Evolutionary conservation across 75 land plant species (phyloP), one percentile per base, ranked within the genome.

Genomic region (Picea sitchensis): DNA sequence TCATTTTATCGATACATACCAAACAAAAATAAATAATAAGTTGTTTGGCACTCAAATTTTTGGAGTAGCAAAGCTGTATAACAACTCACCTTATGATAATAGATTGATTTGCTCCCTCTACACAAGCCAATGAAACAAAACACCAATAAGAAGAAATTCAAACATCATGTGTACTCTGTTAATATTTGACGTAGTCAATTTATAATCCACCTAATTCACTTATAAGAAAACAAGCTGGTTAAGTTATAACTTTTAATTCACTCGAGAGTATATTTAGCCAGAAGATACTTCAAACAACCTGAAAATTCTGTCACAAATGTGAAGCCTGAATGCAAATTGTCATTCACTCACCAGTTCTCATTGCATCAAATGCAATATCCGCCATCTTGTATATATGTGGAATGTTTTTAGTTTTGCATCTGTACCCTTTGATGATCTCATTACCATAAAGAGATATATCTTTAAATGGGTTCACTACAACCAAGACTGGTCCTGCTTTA

Each of bases 401-500:
- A 68, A 81, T 85, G 79, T 84, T 88, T 31, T 77, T 78, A 23
- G 82, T 81, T 80, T 85, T 91, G 32, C 80, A 79, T 83, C 83
- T 90, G 63, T 93, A 95, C 14, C 87, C 90, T 82, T 93, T 78
- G 77, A 98, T 86, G 65, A 82, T 89, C 1, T 90, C 87, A 80
- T 84, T 83, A 72, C 92, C 91, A 87, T 93, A 93, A 14, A 97
- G 79, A 12, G 85, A 83, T 18, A 98, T 91, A 82, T 86, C 72
- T 78, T 95, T 95, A 76, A 98, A 98, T 38, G 99, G 99, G 79
- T 98, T 98, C 74, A 98, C 76, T 11, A 98, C 99, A 80, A 98
- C 89, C 90, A 98, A 83, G 8, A 98, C 96, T 79, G 99, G 99
- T 8, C 99, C 99, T 72, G 99, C 99, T 91, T 88, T 95, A 21